Conservation (phyloP, 2,329 filamentous ascomycete species). For the Penicillium fuscoglaucum region DNA sequence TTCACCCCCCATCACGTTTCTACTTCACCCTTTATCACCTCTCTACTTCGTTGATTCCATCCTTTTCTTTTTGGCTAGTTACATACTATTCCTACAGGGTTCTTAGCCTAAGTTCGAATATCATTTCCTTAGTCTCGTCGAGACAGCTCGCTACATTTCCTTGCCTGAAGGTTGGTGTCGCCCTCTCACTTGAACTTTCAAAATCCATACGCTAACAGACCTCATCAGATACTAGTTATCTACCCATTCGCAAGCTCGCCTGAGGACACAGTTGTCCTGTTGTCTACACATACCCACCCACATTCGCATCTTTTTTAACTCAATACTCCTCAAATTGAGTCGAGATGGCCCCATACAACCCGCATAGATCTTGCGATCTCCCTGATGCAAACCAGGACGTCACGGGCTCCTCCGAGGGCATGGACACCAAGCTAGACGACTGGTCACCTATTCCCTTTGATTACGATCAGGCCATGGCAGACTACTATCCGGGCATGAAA, state of each 20-base stretch:
- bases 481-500: not conserved
- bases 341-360: not conserved
- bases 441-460: not conserved
- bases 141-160: not conserved
- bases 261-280: not conserved
- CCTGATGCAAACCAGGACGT: not conserved
- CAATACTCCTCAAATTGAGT: not conserved
- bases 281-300: not conserved
- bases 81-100: not conserved
- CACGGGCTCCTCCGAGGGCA: not conserved
- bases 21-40: not conserved
- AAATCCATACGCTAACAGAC: not conserved
- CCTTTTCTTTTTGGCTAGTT: not conserved
- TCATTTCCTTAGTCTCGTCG: not conserved
- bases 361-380: not conserved
- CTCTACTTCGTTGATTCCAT: not conserved
- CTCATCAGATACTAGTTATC: not conserved
- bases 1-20: not conserved
- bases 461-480: not conserved
- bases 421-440: too few species aligned
- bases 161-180: not conserved
- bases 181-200: not conserved
- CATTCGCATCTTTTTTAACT: not conserved
- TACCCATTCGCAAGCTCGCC: not conserved
- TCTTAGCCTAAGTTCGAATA: not conserved